A percentile compares a stretch with the other conserved stretches of the same genome.
Evolutionary conservation across 805 yeast species (phyloP).

Genomic region (Yarrowia yakushimensis): DNA sequence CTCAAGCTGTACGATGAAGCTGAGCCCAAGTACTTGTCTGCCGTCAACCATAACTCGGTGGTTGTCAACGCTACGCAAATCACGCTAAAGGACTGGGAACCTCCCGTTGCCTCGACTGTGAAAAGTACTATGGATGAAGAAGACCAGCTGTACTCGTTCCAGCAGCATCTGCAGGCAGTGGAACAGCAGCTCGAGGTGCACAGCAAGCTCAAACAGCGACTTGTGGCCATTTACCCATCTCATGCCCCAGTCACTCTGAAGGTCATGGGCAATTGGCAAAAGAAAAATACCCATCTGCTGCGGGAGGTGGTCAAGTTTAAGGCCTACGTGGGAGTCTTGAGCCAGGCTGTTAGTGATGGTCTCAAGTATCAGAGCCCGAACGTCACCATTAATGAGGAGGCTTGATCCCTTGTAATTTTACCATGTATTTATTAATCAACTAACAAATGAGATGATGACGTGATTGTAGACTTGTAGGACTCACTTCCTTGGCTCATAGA

Average conservation of each 20-base stretch:
- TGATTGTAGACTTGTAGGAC: no score
- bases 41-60: constrained; percentile 26
- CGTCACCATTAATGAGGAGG: neutral
- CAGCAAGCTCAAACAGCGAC: constrained; percentile 39
- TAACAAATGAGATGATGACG: neutral
- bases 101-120: constrained; percentile 34
- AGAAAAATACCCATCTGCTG: constrained; percentile 32
- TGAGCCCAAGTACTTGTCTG: neutral
- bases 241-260: neutral
- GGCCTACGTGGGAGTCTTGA: constrained; percentile 31
- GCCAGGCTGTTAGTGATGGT: constrained; percentile 30
- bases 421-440: constrained; percentile 1
- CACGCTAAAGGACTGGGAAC: constrained; percentile 36
- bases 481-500: no score
- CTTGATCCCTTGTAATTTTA: neutral
- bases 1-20: neutral
- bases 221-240: constrained; percentile 28
- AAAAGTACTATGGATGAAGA: constrained; percentile 32
- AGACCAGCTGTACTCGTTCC: constrained; percentile 43
- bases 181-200: constrained; percentile 44
- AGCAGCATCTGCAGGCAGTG: constrained; percentile 41
- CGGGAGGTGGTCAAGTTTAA: constrained; percentile 34
- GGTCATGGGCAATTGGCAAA: constrained; percentile 35
- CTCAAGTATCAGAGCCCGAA: constrained; percentile 8
- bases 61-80: constrained; percentile 29